Evolutionary conservation across 1,139 yeast genomes (phyloP).

Genomic region (Yamadazyma membranifaciens): DNA sequence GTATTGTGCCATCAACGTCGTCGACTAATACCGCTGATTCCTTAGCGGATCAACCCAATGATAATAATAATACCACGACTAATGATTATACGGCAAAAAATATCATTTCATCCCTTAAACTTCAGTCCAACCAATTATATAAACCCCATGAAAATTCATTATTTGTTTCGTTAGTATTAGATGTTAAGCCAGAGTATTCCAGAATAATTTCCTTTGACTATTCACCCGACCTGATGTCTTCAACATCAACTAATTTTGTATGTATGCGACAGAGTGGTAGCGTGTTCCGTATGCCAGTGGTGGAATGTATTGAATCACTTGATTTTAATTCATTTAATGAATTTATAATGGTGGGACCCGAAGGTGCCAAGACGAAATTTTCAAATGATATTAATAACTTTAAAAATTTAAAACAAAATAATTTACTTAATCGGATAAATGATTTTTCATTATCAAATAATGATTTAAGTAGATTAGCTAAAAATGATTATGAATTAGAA

Average conservation of each 20-base stretch:
- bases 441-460: slow-evolving; percentile 21
- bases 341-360: slow-evolving; percentile 64
- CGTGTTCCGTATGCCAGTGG: slow-evolving; percentile 74
- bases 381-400: slow-evolving; percentile 18
- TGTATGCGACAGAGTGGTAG: slow-evolving; percentile 92
- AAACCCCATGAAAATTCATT: slow-evolving; percentile 49
- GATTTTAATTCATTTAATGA: slow-evolving; percentile 73
- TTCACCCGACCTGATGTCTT: slow-evolving; percentile 51
- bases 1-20: slow-evolving; percentile 37
- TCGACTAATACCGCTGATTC: background rate
- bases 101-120: slow-evolving; percentile 28
- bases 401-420: slow-evolving; percentile 7
- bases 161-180: slow-evolving; percentile 76
- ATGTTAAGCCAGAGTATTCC: slow-evolving; percentile 73
- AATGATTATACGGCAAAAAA: slow-evolving; percentile 5
- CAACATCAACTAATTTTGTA: slow-evolving; percentile 56
- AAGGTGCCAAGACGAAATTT: slow-evolving; percentile 49
- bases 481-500: slow-evolving; percentile 29
- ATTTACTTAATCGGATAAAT: slow-evolving; percentile 14
- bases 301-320: slow-evolving; percentile 64
- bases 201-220: slow-evolving; percentile 85
- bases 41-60: background rate
- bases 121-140: slow-evolving; percentile 36
- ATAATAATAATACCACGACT: background rate
- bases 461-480: slow-evolving; percentile 22